Base-by-base conservation (phyloP, 176 grass and related monocot genomes). In the Eremochloa ophiuroides region DNA sequence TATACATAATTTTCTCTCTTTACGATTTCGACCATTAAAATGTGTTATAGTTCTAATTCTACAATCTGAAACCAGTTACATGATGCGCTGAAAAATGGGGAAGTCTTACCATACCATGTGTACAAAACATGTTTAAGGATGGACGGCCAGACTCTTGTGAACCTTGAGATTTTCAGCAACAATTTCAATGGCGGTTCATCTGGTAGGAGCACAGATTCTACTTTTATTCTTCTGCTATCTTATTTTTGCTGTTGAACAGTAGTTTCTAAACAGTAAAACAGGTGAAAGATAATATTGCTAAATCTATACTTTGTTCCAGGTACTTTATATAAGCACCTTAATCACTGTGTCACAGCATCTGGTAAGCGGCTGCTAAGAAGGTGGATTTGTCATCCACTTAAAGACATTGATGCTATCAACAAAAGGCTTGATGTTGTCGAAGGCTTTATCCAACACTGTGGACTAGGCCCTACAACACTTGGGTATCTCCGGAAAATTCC, bases 111-210 rank as follows among this genome's bases (percentile, higher is more conserved):
- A 65, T 94, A 98, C 80, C 86, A 89, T 39, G 88, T 98, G 30
- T 98, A 98, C 66, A 91, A 84, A 92, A 89, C 88, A 62, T 98
- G 86, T 79, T 79, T 98, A 78, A 98, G 90, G 84, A 94, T 98
- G 95, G 92, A 94, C 72, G 95, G 95, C 43, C 95, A 98, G 67
- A 94, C 95, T 58, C 95, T 98, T 50, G 84, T 94, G 63, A 98
- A 98, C 89, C 95, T 98, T 75, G 95, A 98, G 83, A 91, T 98
- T 81, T 98, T 98, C 84, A 83, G 71, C 71, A 98, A 98, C 69
- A 98, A 71, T 80, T 82, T 81, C 80, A 92, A 98, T 78, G 92
- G 92, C 29, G 86, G 95, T 35, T 80, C 86, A 80, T 87, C 95
- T 87, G 95, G 92, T 93, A 87, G 27, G 65, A 55, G 34, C 62